Conservation (phyloP, 202 grass and related monocot genomes). For the Dendrocalamus latiflorus region DNA sequence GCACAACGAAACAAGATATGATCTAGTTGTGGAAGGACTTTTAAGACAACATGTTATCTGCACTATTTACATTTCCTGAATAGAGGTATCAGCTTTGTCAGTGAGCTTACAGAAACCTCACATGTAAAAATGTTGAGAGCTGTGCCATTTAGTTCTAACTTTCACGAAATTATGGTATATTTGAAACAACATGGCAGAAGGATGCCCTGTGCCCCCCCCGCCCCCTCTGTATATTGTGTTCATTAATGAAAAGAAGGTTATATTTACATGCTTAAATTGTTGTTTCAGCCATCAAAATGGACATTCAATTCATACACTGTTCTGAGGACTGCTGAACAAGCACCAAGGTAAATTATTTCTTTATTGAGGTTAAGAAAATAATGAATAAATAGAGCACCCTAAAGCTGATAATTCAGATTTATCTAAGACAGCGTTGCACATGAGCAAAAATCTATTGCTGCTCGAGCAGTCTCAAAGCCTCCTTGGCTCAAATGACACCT, state of each 20-base stretch:
- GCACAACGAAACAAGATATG: background rate
- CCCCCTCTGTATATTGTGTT: too few relatives aligned
- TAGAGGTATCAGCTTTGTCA: too few relatives aligned
- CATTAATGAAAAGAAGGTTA: too few relatives aligned
- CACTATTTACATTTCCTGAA: background rate
- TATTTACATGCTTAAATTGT: background rate
- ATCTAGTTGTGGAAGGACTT: background rate
- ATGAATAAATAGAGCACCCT: background rate
- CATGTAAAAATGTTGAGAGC: too few relatives aligned
- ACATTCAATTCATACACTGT: conserved; percentile 84
- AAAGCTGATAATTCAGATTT: conserved; percentile 7
- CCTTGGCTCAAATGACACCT: background rate
- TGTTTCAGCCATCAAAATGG: conserved; percentile 94
- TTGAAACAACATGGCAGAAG: too few relatives aligned
- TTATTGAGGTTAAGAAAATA: conserved; percentile 5
- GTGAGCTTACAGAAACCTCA: too few relatives aligned
- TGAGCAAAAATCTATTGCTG: background rate
- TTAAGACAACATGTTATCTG: background rate
- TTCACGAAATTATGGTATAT: too few relatives aligned
- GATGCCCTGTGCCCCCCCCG: background rate
- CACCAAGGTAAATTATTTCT: conserved; percentile 59
- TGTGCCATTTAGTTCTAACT: too few relatives aligned
- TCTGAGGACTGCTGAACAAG: conserved; percentile 87
- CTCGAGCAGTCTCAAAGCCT: background rate
- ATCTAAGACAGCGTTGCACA: background rate